A percentile compares a stretch with the other conserved stretches of the same genome.
Conservation (phyloP, 2,329 filamentous ascomycete species). For the Claviceps quebecensis region DNA sequence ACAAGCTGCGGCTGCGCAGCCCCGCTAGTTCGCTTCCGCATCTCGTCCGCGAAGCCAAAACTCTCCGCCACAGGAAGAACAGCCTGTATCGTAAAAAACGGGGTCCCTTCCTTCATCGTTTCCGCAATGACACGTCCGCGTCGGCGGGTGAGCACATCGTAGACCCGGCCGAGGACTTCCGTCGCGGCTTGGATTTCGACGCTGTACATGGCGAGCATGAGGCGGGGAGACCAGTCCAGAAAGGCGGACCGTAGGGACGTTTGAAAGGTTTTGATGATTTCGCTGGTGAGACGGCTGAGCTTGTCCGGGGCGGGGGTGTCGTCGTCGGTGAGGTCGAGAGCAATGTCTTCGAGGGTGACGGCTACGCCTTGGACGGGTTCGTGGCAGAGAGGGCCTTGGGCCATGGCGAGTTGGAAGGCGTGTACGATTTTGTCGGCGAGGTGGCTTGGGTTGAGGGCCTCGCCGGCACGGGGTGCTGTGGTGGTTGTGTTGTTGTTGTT, state of each 20-base stretch:
- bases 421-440: conserved; percentile 85
- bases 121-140: conserved; percentile 82
- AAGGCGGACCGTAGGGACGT: conserved; percentile 74
- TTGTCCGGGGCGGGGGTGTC: conserved; percentile 47
- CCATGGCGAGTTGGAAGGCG: conserved; percentile 83
- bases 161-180: conserved; percentile 88
- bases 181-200: conserved; percentile 95
- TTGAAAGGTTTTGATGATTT: conserved; percentile 81
- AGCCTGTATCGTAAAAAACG: conserved; percentile 88
- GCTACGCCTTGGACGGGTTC: conserved; percentile 90
- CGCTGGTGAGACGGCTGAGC: conserved; percentile 72
- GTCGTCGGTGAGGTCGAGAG: conserved; percentile 41
- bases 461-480: conserved; percentile 26
- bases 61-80: conserved; percentile 84
- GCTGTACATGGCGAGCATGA: conserved; percentile 93
- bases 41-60: conserved; percentile 93
- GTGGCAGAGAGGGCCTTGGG: conserved; percentile 78
- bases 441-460: conserved; percentile 46
- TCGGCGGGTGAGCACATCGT: conserved; percentile 91
- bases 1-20: conserved; percentile 85
- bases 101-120: conserved; percentile 84
- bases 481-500: conserved; percentile 10
- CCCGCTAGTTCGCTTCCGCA: conserved; percentile 83
- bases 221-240: conserved; percentile 88
- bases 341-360: conserved; percentile 73